These are phyloP conservation scores for Ehretia macrophylla DNA, from an alignment of 257 asterid species.

Conservation along the genomic window DNA sequence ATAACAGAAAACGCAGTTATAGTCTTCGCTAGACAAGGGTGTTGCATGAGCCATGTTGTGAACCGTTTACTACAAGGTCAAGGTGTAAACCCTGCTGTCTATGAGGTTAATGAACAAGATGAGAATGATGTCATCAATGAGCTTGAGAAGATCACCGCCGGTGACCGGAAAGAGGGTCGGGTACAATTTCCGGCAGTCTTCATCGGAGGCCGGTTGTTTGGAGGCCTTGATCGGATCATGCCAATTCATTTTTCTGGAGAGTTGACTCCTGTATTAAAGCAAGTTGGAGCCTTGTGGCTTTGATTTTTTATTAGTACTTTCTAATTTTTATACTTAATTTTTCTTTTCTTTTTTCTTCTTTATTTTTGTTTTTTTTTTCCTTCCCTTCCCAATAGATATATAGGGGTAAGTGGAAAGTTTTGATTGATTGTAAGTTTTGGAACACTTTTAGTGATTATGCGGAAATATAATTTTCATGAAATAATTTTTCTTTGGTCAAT, in stretches of 20 bases:
- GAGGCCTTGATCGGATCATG: conserved; percentile 69
- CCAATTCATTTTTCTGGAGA: conserved; percentile 62
- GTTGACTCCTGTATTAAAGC: conserved; percentile 49
- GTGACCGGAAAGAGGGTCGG: conserved; percentile 4
- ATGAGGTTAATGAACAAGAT: conserved; percentile 39
- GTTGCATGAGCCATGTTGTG: conserved; percentile 55
- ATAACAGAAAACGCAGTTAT: conserved; percentile 33
- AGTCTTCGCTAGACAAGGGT: conserved; percentile 29
- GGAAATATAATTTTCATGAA: too few relatives aligned
- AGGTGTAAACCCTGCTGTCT: conserved; percentile 49
- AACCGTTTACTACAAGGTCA: conserved; percentile 42
- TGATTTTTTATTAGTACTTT: conserved; percentile 11
- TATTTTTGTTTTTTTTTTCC: too few relatives aligned
- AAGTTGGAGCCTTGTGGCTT: conserved; percentile 71
- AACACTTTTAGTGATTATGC: too few relatives aligned
- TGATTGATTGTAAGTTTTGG: too few relatives aligned
- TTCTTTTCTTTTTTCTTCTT: too few relatives aligned
- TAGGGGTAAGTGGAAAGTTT: too few relatives aligned
- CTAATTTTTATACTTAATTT: too few relatives aligned
- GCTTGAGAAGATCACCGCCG: conserved; percentile 14
- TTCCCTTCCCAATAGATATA: too few relatives aligned
- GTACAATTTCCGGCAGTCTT: conserved; percentile 48
- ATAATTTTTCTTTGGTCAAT: too few relatives aligned
- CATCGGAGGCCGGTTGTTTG: conserved; percentile 60
- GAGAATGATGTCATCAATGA: conserved; percentile 27